Percentiles rank a stretch among this genome's conserved stretches.
These are phyloP conservation scores for Aspergillus carlsbadensis DNA, from an alignment of 495 filamentous ascomycete species.

Conservation along the genomic window DNA sequence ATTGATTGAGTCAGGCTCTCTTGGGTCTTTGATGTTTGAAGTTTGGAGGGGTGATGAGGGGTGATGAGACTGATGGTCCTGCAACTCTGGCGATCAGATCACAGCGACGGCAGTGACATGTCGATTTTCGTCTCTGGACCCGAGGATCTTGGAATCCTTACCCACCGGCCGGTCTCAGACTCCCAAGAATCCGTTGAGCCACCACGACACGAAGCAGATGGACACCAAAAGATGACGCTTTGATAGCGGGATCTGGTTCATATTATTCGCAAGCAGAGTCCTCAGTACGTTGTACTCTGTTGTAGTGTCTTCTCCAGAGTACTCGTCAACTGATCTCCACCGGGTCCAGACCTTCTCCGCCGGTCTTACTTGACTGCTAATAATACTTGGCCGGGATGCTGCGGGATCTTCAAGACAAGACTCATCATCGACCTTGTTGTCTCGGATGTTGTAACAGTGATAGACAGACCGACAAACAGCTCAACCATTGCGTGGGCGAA, in stretches of 20 bases:
- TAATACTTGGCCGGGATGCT: not conserved
- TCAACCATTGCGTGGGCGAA: too few species aligned
- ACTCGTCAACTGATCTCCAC: conserved; percentile 1
- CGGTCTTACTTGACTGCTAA: not conserved
- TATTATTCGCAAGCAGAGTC: too few species aligned
- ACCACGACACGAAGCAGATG: not conserved
- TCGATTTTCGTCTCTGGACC: not conserved
- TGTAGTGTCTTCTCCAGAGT: not conserved
- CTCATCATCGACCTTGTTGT: not conserved
- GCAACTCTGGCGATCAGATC: not conserved
- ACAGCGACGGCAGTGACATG: not conserved
- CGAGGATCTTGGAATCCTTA: not conserved
- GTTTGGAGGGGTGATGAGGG: not conserved
- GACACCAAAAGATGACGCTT: not conserved
- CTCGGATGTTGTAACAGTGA: too few species aligned
- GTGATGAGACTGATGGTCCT: not conserved
- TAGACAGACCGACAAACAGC: too few species aligned
- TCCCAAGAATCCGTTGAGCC: not conserved
- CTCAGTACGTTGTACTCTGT: too few species aligned
- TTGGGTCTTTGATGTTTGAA: not conserved
- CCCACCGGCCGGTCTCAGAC: not conserved
- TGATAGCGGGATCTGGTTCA: not conserved
- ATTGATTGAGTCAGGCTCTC: not conserved
- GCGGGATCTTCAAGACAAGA: not conserved
- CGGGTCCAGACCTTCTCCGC: not conserved